Evolutionary conservation across 768 basidiomycete genomes (phyloP).

Genomic region (Lyophyllum shimeji): DNA sequence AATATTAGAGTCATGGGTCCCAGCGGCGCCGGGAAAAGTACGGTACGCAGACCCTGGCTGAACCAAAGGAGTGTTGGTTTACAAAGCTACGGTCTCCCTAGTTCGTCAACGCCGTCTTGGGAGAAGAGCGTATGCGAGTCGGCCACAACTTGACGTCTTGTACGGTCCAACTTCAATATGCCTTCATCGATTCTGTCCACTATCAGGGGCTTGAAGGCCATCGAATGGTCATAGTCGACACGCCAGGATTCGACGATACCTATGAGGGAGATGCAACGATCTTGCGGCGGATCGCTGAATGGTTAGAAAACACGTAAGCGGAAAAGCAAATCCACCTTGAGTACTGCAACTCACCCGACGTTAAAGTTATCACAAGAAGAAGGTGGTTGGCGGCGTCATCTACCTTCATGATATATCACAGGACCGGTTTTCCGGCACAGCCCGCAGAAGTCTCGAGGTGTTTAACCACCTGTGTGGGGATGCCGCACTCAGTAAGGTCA

Average conservation of each 20-base stretch:
- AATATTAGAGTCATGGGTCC: conserved; percentile 19
- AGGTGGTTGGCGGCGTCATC: conserved; percentile 5
- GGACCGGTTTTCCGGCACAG: background rate
- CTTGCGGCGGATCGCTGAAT: conserved; percentile 17
- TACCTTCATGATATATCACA: conserved; percentile 5
- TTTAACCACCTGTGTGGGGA: conserved; percentile 7
- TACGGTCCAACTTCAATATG: background rate
- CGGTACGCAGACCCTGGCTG: conserved; percentile 5
- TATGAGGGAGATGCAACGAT: conserved; percentile 16
- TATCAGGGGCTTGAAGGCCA: background rate
- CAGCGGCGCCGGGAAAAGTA: conserved; percentile 21
- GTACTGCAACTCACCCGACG: background rate
- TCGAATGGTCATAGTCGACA: conserved; percentile 20
- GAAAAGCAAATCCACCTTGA: no score
- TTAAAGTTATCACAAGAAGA: background rate
- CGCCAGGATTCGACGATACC: conserved; percentile 23
- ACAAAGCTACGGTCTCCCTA: background rate
- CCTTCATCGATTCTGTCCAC: background rate
- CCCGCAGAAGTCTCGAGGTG: background rate
- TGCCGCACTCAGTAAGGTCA: background rate
- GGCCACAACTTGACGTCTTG: background rate
- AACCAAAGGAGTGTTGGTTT: background rate
- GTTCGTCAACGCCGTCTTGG: conserved; percentile 18
- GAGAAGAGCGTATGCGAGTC: background rate
- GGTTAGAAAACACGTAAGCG: no score